phyloP scores from a whole-genome alignment of 2,329 filamentous ascomycete genomes.

The Sarocladiaceae sp. region DNA sequence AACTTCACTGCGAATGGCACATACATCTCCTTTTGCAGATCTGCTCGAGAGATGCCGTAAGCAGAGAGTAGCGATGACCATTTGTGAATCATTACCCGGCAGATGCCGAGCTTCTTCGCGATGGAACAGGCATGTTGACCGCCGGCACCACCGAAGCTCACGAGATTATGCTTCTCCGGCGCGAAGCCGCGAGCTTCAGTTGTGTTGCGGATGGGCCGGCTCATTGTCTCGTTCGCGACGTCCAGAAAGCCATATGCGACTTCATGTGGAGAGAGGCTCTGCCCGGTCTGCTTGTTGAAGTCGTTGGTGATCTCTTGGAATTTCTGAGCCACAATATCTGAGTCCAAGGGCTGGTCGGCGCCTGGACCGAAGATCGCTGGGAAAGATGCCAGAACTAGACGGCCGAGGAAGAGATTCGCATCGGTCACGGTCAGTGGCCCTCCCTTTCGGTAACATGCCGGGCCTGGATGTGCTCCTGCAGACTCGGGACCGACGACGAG shows the following conservation, averaged over 20 bases:
- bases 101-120: conserved; percentile 32
- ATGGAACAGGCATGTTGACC: conserved; percentile 50
- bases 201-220: conserved; percentile 65
- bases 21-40: conserved; percentile 30
- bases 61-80: conserved; percentile 35
- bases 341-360: conserved; percentile 48
- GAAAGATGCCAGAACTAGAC: conserved; percentile 52
- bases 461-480: conserved; percentile 63
- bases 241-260: conserved; percentile 65
- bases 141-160: conserved; percentile 62
- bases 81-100: conserved; percentile 34
- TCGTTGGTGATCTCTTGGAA: conserved; percentile 32
- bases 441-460: conserved; percentile 63
- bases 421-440: conserved; percentile 68
- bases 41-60: conserved; percentile 35
- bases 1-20: conserved; percentile 24
- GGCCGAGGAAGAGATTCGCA: conserved; percentile 61
- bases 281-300: conserved; percentile 31
- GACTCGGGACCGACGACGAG: conserved; percentile 66
- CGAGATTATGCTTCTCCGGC: conserved; percentile 24
- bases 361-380: conserved; percentile 65
- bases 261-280: conserved; percentile 25
- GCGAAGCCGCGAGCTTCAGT: conserved; percentile 52
- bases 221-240: conserved; percentile 72
- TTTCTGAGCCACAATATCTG: conserved; percentile 26